Evolutionary conservation across 2,329 filamentous ascomycete species (phyloP), one percentile per base, ranked within the genome.

Genomic region (Xylaria polymorpha): DNA sequence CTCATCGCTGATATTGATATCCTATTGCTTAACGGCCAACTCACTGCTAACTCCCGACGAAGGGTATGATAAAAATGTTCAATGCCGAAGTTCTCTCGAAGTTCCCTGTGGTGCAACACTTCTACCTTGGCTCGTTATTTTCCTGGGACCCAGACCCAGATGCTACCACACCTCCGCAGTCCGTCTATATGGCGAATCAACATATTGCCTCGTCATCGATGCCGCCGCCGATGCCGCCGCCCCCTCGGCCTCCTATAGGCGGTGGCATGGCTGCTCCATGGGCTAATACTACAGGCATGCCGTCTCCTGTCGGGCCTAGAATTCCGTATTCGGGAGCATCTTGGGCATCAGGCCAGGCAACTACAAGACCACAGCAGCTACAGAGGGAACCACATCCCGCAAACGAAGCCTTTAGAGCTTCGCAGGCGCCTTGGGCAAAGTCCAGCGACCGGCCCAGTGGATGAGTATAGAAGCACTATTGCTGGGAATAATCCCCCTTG

Each of bases 21-120:
- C 15, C 57, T 41, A 1, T 20, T 18, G 2, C 20, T 46, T 57
- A 22, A 25, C 2, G 4, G 32, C 8, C 10, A 18, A 41, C 1
- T 7, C 20, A 41, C 43, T 50, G 22, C 56, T 66, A 59, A 62
- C 61, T n/a, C 4, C 44, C 15, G 1, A 29, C 7, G 3, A 44
- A 92, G 90, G 96, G 96, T 61, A 98, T 99, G 96, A 89, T 99
- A 76, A 99, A 98, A 82, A 99, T 99, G 96, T 99, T 95, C 83
- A 94, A 97, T 74, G 96, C 93, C 20, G 96, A 99, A 83, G 96
- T 99, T 3, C 85, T 99, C 15, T 93, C 92, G 46, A 99, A 99
- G 80, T 98, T 98, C 77, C 96, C 96, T 2, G 96, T 99, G 2
- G 94, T 99, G n/a, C 96, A 99, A 81, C 96, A 99, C 81, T 98